phyloP scores from a whole-genome alignment of 371 early-diverging fungal species.

The Mucor saturninus region DNA sequence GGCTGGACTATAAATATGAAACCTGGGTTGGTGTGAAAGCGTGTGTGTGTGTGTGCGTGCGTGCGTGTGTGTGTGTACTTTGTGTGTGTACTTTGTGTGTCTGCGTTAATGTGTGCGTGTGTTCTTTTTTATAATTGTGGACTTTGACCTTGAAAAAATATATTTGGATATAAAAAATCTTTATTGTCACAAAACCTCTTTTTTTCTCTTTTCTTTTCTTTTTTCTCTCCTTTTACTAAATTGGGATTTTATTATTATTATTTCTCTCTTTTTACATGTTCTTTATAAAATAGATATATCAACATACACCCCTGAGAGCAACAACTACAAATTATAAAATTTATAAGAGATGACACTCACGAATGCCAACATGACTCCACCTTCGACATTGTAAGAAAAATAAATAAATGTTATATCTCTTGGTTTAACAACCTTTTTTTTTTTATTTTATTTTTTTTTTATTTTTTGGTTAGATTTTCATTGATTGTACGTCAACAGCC shows the following conservation, averaged over 20 bases:
- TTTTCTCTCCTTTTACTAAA: neutral
- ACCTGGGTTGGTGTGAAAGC: neutral
- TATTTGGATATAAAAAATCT: constrained; percentile 8
- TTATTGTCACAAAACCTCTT: neutral
- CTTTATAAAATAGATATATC: neutral
- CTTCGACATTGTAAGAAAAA: neutral
- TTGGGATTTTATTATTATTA: neutral
- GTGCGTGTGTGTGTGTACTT: neutral
- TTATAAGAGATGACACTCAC: too few relatives aligned
- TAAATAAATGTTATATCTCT: neutral
- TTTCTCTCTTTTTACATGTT: constrained; percentile 1
- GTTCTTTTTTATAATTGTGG: neutral
- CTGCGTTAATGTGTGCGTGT: neutral
- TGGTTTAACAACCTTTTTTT: neutral
- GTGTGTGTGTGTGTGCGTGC: too few relatives aligned
- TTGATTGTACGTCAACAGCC: constrained; percentile 60
- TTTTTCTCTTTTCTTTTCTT: constrained; percentile 4
- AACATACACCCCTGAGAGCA: neutral
- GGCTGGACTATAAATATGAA: constrained; percentile 2
- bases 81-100: too few relatives aligned
- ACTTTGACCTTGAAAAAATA: neutral
- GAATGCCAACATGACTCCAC: too few relatives aligned
- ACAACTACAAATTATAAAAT: neutral
- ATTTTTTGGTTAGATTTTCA: constrained; percentile 18
- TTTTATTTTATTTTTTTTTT: neutral